Base-by-base conservation (phyloP, 2,329 filamentous ascomycete species). In the Arachnomyces sp. region DNA sequence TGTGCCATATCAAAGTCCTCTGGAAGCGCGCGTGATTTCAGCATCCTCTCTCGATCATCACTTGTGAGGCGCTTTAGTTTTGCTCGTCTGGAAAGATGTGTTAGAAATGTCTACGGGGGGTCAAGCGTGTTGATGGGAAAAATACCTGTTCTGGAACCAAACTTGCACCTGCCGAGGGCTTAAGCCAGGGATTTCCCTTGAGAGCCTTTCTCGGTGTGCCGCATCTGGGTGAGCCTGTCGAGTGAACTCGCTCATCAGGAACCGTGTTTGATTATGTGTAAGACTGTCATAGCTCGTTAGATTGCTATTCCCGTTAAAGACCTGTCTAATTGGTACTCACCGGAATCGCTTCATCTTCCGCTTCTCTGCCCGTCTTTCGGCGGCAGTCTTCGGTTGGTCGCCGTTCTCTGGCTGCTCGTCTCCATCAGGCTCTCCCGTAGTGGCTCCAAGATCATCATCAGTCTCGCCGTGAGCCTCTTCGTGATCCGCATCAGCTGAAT, bases 131-230 rank as follows among this genome's bases (percentile, higher is more conserved):
- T 5, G 20, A 25, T 25, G 20, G 20, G 9, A 5, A 25, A 25
- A 56, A 73, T 74, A 94, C 89, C 89, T 79, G 65, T 96, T 96
- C 64, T 96, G 89, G 65, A 96, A 96, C 90, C 89, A 96, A 36
- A 96, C 89, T 63, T 96, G 89, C 16, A 96, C 90, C 60, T 96
- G 89, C 45, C 89, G 79, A 29, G 89, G 86, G 54, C 85, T 94
- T 36, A 96, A 67, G 1, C 89, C 90, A 25, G 90, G 89, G 34
- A 96, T 95, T 59, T 95, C 87, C 47, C 83, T 73, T 3, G 89
- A 90, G 29, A 96, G 71, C 34, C 87, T 76, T 59, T 94, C 89
- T 47, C 89, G 76, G 61, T 94, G 88, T 34, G 85, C 84, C 31
- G 89, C 89, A 65, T 96, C 89, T 6, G 89, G 89, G 59, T 95